Evolutionary conservation across 1,139 yeast species (phyloP).

Genomic region (Geotrichum bryndzae): DNA sequence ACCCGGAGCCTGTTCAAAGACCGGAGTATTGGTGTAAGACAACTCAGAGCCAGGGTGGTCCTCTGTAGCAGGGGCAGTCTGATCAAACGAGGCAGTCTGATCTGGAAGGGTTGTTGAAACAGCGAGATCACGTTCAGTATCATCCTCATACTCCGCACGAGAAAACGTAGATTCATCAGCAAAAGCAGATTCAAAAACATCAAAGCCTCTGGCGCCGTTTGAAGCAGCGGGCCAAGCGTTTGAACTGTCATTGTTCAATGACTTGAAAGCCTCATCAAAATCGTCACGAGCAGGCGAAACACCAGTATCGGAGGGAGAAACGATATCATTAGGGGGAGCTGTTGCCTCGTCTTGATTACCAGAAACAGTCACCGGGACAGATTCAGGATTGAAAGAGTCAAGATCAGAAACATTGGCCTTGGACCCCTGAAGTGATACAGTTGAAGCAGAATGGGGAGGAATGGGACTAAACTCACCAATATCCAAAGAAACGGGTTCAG

Average conservation of each 20-base stretch:
- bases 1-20: background rate
- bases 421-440: constrained; percentile 10
- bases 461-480: constrained; percentile 5
- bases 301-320: background rate
- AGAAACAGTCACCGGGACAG: background rate
- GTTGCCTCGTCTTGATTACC: background rate
- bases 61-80: background rate
- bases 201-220: background rate
- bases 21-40: constrained; percentile 5
- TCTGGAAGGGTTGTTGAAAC: background rate
- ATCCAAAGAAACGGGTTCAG: constrained; percentile 5
- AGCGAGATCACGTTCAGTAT: background rate
- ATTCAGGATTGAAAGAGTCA: background rate
- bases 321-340: background rate
- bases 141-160: background rate
- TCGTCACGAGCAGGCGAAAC: background rate
- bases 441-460: constrained; percentile 2
- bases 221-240: background rate
- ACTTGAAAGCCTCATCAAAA: constrained; percentile 1
- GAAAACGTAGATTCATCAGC: background rate
- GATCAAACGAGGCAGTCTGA: background rate
- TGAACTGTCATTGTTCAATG: background rate
- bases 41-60: background rate
- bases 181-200: constrained; percentile 9
- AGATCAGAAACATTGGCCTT: background rate